phyloP scores from a whole-genome alignment of 139 green algal genomes.

The Coelastrella sp. region DNA sequence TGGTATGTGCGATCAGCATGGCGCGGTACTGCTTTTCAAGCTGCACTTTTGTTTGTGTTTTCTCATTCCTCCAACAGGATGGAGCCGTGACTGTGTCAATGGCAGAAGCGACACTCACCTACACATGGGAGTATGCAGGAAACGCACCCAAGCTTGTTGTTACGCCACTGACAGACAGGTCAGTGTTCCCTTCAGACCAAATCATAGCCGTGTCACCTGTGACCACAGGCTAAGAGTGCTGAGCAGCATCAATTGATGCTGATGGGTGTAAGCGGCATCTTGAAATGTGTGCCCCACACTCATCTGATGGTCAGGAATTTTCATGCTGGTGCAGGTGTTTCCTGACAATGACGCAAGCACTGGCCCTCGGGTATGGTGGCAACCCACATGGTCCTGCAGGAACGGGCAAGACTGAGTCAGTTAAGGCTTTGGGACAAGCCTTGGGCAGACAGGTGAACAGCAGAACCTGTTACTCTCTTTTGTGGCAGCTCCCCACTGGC shows the following conservation, averaged over 20 bases:
- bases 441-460: constrained; percentile 62
- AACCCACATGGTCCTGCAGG: constrained; percentile 88
- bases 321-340: constrained; percentile 63
- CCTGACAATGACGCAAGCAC: constrained; percentile 82
- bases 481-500: no score
- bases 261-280: no score
- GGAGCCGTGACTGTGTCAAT: constrained; percentile 68
- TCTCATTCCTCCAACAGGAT: no score
- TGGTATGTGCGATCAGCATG: background rate
- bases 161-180: constrained; percentile 90
- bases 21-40: no score
- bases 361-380: constrained; percentile 84
- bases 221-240: no score
- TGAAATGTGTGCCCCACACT: no score
- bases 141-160: constrained; percentile 88
- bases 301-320: background rate
- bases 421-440: constrained; percentile 86
- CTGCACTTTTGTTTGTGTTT: background rate
- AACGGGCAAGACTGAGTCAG: constrained; percentile 90
- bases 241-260: no score
- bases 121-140: constrained; percentile 89
- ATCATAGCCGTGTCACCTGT: no score
- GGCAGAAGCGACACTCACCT: constrained; percentile 77
- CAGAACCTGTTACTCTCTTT: background rate
- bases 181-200: no score